Percentiles rank a stretch among this genome's conserved stretches.
These are phyloP conservation scores for Solanum okadae DNA, from an alignment of 257 asterid genomes.

Conservation along the genomic window DNA sequence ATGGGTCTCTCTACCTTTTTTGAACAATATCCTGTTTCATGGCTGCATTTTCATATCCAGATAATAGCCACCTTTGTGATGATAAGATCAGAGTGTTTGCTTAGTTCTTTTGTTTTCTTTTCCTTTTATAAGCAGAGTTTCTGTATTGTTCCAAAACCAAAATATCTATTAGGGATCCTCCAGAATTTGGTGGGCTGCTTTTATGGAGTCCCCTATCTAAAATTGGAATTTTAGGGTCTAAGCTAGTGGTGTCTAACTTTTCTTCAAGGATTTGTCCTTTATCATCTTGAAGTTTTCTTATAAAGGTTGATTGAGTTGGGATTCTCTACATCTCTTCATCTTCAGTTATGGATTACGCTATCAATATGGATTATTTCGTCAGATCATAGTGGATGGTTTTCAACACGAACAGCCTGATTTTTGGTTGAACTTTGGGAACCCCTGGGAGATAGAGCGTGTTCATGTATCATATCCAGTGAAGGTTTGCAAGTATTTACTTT, in stretches of 20 bases:
- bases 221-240: not conserved
- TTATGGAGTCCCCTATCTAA: not conserved
- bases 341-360: constrained; percentile 47
- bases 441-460: constrained; percentile 53
- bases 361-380: constrained; percentile 48
- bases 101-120: not conserved
- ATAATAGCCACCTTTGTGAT: not conserved
- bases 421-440: constrained; percentile 49
- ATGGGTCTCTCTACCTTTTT: not conserved
- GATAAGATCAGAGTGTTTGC: not conserved
- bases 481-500: constrained; percentile 21
- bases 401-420: constrained; percentile 49
- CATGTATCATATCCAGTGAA: constrained; percentile 45
- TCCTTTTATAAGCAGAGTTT: not conserved
- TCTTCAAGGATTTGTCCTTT: not conserved
- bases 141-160: not conserved
- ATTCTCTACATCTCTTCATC: not conserved
- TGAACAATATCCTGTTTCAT: not conserved
- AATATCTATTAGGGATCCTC: not conserved
- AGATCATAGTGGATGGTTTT: constrained; percentile 39
- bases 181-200: not conserved
- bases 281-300: not conserved
- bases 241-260: not conserved
- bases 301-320: not conserved
- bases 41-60: not conserved